Percentiles rank a stretch among this genome's conserved stretches.
phyloP scores from a whole-genome alignment of 345 rosid genomes.

The Reutealis trisperma region DNA sequence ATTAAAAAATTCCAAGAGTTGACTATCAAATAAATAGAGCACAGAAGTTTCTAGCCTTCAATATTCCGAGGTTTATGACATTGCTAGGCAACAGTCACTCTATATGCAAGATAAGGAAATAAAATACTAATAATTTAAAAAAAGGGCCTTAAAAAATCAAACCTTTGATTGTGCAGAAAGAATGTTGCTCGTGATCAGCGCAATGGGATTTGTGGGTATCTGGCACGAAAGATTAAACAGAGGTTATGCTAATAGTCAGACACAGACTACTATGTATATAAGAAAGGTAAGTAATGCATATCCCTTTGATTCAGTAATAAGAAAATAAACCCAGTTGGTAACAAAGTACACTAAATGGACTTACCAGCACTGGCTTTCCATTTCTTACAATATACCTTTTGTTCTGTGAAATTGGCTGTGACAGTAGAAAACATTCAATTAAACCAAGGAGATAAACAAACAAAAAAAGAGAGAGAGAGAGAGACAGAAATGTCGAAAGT shows the following conservation, averaged over 20 bases:
- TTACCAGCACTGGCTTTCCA: constrained; percentile 78
- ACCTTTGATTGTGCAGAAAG: constrained; percentile 90
- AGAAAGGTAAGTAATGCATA: neutral
- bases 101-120: constrained; percentile 9
- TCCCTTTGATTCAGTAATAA: neutral
- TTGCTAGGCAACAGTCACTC: neutral
- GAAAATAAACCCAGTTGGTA: constrained; percentile 15
- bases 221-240: constrained; percentile 34
- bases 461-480: neutral
- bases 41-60: neutral
- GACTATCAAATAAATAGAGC: neutral
- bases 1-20: neutral
- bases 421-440: constrained; percentile 20
- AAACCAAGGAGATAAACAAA: neutral
- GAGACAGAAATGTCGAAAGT: neutral
- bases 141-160: constrained; percentile 21
- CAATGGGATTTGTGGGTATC: constrained; percentile 83
- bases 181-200: constrained; percentile 57
- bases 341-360: constrained; percentile 19
- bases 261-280: constrained; percentile 16
- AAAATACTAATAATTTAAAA: neutral
- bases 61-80: neutral
- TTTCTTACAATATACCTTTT: constrained; percentile 79
- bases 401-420: constrained; percentile 81
- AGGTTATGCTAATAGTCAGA: constrained; percentile 9